Conservation (phyloP, 352 stramenopile genomes). For the Globisporangium emineosum region DNA sequence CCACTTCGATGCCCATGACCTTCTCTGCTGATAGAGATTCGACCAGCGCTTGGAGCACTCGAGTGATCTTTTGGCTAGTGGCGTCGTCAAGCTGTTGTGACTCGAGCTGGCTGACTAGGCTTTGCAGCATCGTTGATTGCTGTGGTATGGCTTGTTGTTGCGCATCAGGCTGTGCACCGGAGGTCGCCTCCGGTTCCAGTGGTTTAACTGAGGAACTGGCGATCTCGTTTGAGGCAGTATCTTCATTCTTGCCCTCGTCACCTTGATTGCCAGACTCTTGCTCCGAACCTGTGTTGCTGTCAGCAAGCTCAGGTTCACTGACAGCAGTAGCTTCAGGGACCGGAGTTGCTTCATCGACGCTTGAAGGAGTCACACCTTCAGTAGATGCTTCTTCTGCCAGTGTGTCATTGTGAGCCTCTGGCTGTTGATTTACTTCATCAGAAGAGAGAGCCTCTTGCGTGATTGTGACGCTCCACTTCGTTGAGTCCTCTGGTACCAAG, state of each 20-base stretch:
- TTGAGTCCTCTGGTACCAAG: background rate
- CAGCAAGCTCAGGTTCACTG: background rate
- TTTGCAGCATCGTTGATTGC: constrained; percentile 18
- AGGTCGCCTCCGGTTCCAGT: background rate
- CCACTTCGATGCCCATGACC: constrained; percentile 14
- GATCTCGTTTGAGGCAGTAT: background rate
- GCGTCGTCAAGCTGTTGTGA: constrained; percentile 13
- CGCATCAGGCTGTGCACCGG: too few species aligned
- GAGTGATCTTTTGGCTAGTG: constrained; percentile 27
- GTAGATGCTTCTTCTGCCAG: background rate
- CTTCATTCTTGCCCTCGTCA: background rate
- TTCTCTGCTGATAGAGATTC: constrained; percentile 23
- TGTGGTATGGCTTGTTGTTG: background rate
- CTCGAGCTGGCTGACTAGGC: constrained; percentile 22
- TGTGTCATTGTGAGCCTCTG: background rate
- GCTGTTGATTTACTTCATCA: background rate
- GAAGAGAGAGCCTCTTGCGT: background rate
- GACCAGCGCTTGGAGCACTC: constrained; percentile 24
- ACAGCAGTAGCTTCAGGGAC: background rate
- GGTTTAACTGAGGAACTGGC: background rate
- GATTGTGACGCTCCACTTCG: constrained; percentile 10
- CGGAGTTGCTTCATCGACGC: background rate
- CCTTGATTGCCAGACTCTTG: background rate
- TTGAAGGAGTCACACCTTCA: background rate
- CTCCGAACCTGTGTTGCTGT: background rate